Evolutionary conservation across 148 eudicot species (phyloP), one percentile per base, ranked within the genome.

Genomic region (Agrostemma githago): DNA sequence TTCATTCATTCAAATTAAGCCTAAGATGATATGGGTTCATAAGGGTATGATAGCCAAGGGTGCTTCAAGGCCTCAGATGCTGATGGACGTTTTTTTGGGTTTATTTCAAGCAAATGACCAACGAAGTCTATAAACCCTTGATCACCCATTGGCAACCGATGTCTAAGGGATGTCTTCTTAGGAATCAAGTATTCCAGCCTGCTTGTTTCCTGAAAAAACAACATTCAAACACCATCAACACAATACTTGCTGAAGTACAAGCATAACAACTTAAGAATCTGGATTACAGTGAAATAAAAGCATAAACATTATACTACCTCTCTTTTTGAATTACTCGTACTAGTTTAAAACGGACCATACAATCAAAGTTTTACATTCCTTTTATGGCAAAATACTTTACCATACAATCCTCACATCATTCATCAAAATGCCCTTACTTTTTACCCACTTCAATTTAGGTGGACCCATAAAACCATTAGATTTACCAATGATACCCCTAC

Each of bases 71-170:
- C 99, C 78, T 96, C 99, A n/a, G 88, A 70, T 62, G 99, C 99
- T 68, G 96, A 89, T 68, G 99, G 97, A 53, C 99, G 92, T 83
- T 82, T 96, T 77, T 84, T 89, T 1, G 99, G 99, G 84, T 96
- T 90, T 66, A 88, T 70, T 85, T 96, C 96, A 53, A 96, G 94
- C 62, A 96, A 82, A 83, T 92, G 88, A 69, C 81, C 89, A 66
- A 90, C 94, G 34, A 96, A 96, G 81, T 96, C 99, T n/a, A 96
- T 89, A 83, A 96, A 96, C 42, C 99, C 99, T 83, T 92, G 99
- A 76, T 96, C 99, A 77, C 97, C 99, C 99, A 96, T 90, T 0
- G 99, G 99, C 79, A 96, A 80, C 3, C 99, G 88, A 79, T 92
- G 94, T 80, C 96, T 88, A 69, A 96, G 73, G 76, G 99, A 92